Evolutionary conservation across 768 basidiomycete genomes (phyloP).

Genomic region (Thelephora aurantiotincta): DNA sequence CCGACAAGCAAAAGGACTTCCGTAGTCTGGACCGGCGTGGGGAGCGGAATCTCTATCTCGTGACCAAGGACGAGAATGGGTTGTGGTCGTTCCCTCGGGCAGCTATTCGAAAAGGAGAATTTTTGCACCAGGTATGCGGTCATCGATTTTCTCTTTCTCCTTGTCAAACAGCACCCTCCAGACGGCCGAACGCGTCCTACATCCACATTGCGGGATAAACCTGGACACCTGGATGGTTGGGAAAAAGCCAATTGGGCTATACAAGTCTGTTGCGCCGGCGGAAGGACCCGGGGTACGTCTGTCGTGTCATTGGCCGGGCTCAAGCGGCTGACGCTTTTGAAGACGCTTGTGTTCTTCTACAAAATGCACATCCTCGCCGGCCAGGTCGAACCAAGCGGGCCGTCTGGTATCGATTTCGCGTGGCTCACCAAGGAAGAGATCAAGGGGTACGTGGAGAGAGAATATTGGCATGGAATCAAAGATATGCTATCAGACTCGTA

Average conservation of each 20-base stretch:
- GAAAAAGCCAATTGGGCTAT: conserved; percentile 73
- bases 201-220: conserved; percentile 55
- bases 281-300: conserved; percentile 23
- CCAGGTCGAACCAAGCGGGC: conserved; percentile 48
- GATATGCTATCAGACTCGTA: conserved; percentile 66
- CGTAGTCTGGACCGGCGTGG: conserved; percentile 72
- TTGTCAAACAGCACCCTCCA: conserved; percentile 16
- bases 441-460: conserved; percentile 42
- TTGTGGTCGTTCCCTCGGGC: conserved; percentile 79
- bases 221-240: conserved; percentile 97
- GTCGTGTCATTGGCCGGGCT: not conserved
- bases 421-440: conserved; percentile 95
- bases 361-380: conserved; percentile 90
- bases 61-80: conserved; percentile 38
- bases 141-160: not conserved
- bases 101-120: conserved; percentile 42
- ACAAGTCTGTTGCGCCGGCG: conserved; percentile 29
- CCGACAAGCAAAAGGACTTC: conserved; percentile 46
- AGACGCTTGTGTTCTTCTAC: conserved; percentile 81
- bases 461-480: conserved; percentile 68
- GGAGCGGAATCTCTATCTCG: conserved; percentile 79
- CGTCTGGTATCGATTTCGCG: conserved; percentile 59
- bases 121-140: conserved; percentile 59
- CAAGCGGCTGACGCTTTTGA: not conserved
- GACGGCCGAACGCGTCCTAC: conserved; percentile 65